These are phyloP conservation scores for Kwoniella heveanensis DNA, from an alignment of 768 basidiomycete species.

Conservation along the genomic window DNA sequence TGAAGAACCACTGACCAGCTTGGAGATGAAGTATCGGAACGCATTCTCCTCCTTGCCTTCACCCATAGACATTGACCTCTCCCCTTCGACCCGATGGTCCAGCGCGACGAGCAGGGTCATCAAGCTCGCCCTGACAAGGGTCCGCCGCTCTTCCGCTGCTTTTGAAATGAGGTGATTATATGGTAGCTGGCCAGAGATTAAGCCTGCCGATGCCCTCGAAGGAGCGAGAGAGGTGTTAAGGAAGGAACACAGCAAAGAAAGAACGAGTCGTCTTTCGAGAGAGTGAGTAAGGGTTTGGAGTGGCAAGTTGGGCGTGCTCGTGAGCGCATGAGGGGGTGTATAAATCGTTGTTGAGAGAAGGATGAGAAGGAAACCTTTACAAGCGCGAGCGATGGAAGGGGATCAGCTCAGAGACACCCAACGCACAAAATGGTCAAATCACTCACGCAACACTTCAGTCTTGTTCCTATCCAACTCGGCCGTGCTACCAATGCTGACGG, in stretches of 20 bases:
- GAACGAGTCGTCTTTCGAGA: conserved; percentile 69
- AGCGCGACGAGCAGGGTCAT: conserved; percentile 66
- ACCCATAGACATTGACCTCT: conserved; percentile 27
- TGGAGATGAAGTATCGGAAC: conserved; percentile 88
- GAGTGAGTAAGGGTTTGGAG: conserved; percentile 73
- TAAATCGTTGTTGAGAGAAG: conserved; percentile 91
- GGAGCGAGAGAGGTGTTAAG: conserved; percentile 73
- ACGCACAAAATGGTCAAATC: background rate
- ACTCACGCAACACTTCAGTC: conserved; percentile 76
- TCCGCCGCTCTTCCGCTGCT: conserved; percentile 75
- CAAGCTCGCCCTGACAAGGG: conserved; percentile 71
- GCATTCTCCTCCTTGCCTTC: conserved; percentile 63
- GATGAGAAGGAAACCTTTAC: conserved; percentile 70
- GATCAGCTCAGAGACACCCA: background rate
- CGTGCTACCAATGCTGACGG: conserved; percentile 68
- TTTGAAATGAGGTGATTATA: conserved; percentile 87
- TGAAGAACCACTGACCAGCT: conserved; percentile 66
- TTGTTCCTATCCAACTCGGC: conserved; percentile 74
- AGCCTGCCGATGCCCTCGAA: conserved; percentile 17
- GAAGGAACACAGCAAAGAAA: conserved; percentile 88
- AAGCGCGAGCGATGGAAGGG: background rate
- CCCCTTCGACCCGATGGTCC: conserved; percentile 48
- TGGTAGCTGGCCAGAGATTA: conserved; percentile 64
- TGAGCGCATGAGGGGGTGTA: conserved; percentile 68
- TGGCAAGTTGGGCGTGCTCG: conserved; percentile 70